Evolutionary conservation across 129 eudicot genomes (phyloP), one percentile per base, ranked within the genome.

Genomic region (Flaveria ramosissima): DNA sequence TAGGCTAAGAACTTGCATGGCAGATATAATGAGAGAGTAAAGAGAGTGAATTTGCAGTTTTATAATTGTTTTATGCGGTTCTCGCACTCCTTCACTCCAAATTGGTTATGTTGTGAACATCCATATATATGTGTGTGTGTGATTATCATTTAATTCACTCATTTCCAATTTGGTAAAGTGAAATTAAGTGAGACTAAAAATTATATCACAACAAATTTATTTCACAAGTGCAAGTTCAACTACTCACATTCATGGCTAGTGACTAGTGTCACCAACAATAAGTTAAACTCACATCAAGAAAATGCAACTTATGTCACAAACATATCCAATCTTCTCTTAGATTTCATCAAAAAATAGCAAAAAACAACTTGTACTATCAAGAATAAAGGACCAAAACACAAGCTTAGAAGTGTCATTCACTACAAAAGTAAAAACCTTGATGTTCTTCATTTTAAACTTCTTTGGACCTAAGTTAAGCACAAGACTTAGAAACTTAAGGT

Each of bases 241-340:
- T 68, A 45, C 59, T 60, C 60, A 76, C 73, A 76, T 66, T 76
- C 52, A 51, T 36, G 53, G 66, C 32, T 76, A 65, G 73, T 36
- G 53, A 55, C 32, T 76, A 65, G 73, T 63, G 47, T 63, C 79
- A 47, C 48, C 47, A 60, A 13, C 8, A 69, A 2, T 3, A 68
- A 26, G 17, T 21, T 42, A 45, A 69, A 57, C 61, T 60, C 66
- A 60, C 76, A 77, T 60, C 76, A 56, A 55, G 75, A 77, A 60
- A 60, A 24, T 24, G 26, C 66, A 24, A 60, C 39, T 23, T 6
- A 36, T 36, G 41, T 36, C 8, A 36, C 7, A 6, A 36, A 36
- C 1, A 16, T n/a, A 16, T n/a, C 21, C 59, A 52, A n/a, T 24
- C 41, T 19, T 24, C 42, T 11, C 19, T 23, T 60, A 24, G 67